phyloP scores from a whole-genome alignment of 768 basidiomycete genomes.

The Amylocystis lapponica region DNA sequence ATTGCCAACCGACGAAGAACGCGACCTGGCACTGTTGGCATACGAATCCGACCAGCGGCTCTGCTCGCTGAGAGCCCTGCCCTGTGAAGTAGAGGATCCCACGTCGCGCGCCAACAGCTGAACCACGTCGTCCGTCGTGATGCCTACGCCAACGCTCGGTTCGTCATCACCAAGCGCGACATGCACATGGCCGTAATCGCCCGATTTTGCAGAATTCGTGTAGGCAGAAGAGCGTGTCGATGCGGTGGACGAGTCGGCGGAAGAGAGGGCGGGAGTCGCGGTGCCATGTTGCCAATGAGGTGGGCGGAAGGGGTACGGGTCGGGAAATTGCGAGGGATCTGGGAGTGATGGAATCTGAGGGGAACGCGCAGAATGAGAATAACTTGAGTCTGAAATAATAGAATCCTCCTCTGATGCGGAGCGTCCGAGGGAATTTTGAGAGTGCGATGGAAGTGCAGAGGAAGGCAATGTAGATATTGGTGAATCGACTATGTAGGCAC shows the following conservation, averaged over 20 bases:
- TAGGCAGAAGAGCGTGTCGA: slow-evolving; percentile 77
- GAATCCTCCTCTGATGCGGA: slow-evolving; percentile 37
- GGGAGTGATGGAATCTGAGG: slow-evolving; percentile 43
- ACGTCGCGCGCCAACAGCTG: slow-evolving; percentile 54
- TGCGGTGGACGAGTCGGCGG: slow-evolving; percentile 61
- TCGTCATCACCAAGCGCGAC: slow-evolving; percentile 59
- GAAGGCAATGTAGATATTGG: slow-evolving; percentile 16
- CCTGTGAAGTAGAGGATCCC: slow-evolving; percentile 37
- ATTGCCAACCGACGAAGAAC: slow-evolving; percentile 62
- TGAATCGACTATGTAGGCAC: slow-evolving; percentile 25
- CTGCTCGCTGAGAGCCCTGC: slow-evolving; percentile 54
- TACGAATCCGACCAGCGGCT: slow-evolving; percentile 72
- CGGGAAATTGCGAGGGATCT: slow-evolving; percentile 65
- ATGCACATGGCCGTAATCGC: slow-evolving; percentile 61
- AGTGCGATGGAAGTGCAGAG: slow-evolving; percentile 21
- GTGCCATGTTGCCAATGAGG: slow-evolving; percentile 42
- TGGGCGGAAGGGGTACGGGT: slow-evolving; percentile 61
- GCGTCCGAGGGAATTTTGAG: slow-evolving; percentile 32
- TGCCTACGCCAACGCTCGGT: slow-evolving; percentile 48
- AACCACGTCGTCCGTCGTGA: slow-evolving; percentile 61
- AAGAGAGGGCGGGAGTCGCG: slow-evolving; percentile 56
- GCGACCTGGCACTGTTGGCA: slow-evolving; percentile 56
- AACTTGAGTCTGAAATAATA: slow-evolving; percentile 29
- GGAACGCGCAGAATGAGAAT: slow-evolving; percentile 32
- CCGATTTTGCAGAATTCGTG: slow-evolving; percentile 63